These are phyloP conservation scores for Phylloporus sp. DNA, from an alignment of 1,284 basidiomycete species.

Conservation along the genomic window DNA sequence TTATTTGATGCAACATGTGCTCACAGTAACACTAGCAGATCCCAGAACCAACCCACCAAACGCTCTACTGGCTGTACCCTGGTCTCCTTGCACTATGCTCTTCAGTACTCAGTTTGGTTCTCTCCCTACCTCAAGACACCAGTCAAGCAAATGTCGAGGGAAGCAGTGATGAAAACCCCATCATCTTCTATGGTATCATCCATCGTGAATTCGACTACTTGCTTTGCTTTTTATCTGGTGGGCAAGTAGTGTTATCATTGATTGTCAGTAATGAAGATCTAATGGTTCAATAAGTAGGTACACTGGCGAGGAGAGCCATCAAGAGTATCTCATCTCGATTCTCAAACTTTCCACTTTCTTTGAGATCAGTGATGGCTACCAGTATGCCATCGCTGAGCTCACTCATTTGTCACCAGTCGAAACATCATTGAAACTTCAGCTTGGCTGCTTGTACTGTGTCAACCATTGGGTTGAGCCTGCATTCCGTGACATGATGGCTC, in stretches of 20 bases:
- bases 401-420: neutral
- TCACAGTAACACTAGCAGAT: neutral
- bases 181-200: conserved; percentile 4
- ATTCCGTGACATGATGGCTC: neutral
- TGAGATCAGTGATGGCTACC: neutral
- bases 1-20: neutral
- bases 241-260: neutral
- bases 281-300: neutral
- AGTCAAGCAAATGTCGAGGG: neutral
- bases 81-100: conserved; percentile 9
- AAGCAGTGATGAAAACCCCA: conserved; percentile 8
- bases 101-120: conserved; percentile 1
- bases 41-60: neutral
- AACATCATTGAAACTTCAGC: neutral
- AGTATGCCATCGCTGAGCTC: neutral
- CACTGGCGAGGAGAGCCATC: neutral
- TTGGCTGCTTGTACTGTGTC: neutral
- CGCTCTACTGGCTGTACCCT: conserved; percentile 8
- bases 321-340: neutral
- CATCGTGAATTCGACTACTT: conserved; percentile 15
- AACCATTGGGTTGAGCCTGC: neutral
- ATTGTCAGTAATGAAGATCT: neutral
- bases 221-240: conserved; percentile 5
- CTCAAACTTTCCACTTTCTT: neutral
- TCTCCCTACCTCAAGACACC: conserved; percentile 11